Evolutionary conservation across 345 rosid genomes (phyloP).

Genomic region (Pistacia integerrima): DNA sequence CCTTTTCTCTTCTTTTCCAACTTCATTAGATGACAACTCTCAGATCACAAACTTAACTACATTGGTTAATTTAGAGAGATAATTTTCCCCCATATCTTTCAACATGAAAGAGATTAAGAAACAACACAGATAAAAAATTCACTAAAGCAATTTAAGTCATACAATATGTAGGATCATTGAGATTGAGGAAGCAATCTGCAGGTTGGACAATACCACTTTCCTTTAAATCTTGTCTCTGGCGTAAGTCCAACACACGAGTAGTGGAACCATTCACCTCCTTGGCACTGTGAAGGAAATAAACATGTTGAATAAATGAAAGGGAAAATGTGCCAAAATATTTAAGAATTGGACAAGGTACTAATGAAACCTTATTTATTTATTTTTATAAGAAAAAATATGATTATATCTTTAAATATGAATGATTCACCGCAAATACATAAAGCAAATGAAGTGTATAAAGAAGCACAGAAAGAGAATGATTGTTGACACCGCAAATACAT

Average conservation of each 20-base stretch:
- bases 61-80: conserved; percentile 15
- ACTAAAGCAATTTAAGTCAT: background rate
- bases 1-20: background rate
- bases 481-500: background rate
- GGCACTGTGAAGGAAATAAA: conserved; percentile 58
- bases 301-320: conserved; percentile 3
- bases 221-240: conserved; percentile 96
- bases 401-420: background rate
- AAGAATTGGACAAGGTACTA: background rate
- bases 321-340: background rate
- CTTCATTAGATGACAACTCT: conserved; percentile 6
- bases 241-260: conserved; percentile 96
- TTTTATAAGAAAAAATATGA: background rate
- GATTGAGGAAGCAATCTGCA: conserved; percentile 69
- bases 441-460: no score
- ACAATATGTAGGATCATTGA: conserved; percentile 30
- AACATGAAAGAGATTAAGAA: background rate
- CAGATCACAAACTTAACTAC: conserved; percentile 17
- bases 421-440: background rate
- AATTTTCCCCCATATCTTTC: background rate
- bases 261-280: conserved; percentile 99
- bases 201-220: conserved; percentile 99
- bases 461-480: no score
- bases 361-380: no score
- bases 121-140: conserved; percentile 9